Conservation (phyloP, 495 filamentous ascomycete species). For the Cudoniella acicularis region DNA sequence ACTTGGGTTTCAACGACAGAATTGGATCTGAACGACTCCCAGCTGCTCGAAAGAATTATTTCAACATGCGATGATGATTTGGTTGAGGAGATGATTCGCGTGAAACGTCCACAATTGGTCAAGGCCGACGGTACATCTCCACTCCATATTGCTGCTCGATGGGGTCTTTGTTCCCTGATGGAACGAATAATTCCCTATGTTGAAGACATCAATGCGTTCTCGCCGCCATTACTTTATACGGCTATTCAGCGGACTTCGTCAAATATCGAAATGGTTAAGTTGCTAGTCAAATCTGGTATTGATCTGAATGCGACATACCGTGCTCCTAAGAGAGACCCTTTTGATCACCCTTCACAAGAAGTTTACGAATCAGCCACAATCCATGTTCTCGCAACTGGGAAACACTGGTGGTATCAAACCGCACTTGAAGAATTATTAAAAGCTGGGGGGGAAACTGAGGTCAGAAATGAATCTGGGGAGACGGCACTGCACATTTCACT, state of each 20-base stretch:
- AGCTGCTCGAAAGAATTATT: not conserved
- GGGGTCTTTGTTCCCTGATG: conserved; percentile 1
- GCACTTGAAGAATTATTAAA: conserved; percentile 38
- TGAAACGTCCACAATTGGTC: not conserved
- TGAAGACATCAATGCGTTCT: conserved; percentile 5
- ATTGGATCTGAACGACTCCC: not conserved
- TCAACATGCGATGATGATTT: not conserved
- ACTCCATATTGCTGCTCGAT: not conserved
- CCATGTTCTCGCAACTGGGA: conserved; percentile 32
- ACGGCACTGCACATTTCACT: conserved; percentile 39
- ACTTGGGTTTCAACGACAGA: not conserved
- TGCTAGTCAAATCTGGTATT: conserved; percentile 35
- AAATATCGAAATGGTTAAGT: conserved; percentile 37
- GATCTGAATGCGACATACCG: conserved; percentile 24
- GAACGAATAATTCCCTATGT: not conserved
- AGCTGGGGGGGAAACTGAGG: conserved; percentile 34
- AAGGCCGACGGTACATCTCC: not conserved
- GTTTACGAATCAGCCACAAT: conserved; percentile 20
- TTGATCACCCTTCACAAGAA: not conserved
- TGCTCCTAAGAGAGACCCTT: not conserved
- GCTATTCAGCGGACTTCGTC: conserved; percentile 24
- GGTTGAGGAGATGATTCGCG: not conserved
- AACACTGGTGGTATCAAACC: conserved; percentile 41
- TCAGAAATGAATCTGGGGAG: conserved; percentile 27
- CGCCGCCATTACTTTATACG: conserved; percentile 1